A percentile compares a stretch with the other conserved stretches of the same genome.
Conservation (phyloP, 495 filamentous ascomycete genomes). For the Chaetomium tenue region DNA sequence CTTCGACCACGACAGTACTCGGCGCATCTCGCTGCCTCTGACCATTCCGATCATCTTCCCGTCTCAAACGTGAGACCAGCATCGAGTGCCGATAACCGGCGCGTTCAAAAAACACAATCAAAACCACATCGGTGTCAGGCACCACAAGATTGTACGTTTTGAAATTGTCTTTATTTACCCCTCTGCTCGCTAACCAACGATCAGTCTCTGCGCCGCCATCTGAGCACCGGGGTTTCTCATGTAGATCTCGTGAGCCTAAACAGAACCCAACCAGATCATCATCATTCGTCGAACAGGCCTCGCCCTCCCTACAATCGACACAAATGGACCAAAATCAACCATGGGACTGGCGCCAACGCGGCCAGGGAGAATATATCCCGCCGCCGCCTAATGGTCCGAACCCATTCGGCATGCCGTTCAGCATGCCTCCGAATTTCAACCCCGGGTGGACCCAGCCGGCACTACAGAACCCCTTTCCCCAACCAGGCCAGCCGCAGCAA, state of each 20-base stretch:
- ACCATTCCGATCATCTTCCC: background rate
- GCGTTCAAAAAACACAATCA: background rate
- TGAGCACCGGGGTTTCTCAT: background rate
- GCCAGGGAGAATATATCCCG: background rate
- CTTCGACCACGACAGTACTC: background rate
- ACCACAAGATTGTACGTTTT: background rate
- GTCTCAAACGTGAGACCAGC: background rate
- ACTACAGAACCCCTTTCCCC: background rate
- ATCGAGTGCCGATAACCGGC: background rate
- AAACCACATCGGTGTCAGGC: background rate
- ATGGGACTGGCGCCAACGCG: conserved; percentile 7
- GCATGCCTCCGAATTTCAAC: background rate
- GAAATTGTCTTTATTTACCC: background rate
- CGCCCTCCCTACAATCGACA: background rate
- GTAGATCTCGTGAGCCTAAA: background rate
- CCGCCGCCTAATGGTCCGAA: background rate
- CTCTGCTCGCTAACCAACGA: background rate
- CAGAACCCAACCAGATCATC: background rate
- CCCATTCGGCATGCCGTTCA: conserved; percentile 14
- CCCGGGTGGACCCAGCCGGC: background rate
- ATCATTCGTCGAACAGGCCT: background rate
- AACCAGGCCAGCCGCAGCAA: background rate
- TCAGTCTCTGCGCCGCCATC: background rate
- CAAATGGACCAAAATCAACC: conserved; percentile 9
- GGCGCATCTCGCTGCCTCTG: background rate